These are phyloP conservation scores for Wickerhamiella alocasiicola DNA, from an alignment of 805 yeast genomes.

Conservation along the genomic window DNA sequence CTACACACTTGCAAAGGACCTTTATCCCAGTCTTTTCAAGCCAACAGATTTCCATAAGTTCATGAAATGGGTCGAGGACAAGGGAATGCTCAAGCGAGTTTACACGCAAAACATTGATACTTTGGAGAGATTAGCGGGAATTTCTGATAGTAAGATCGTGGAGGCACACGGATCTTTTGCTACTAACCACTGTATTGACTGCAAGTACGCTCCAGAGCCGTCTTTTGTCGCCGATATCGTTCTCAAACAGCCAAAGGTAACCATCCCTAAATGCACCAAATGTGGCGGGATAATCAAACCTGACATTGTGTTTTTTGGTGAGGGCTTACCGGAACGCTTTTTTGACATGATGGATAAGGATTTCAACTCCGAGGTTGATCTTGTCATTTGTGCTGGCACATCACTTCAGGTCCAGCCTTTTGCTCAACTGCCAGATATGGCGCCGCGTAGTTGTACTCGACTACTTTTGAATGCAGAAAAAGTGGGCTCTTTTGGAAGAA, in stretches of 20 bases:
- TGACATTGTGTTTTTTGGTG: constrained; percentile 91
- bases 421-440: constrained; percentile 67
- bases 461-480: constrained; percentile 60
- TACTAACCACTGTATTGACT: constrained; percentile 66
- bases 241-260: background rate
- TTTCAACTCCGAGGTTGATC: constrained; percentile 35
- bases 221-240: constrained; percentile 8
- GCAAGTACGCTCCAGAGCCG: constrained; percentile 27
- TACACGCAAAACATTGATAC: constrained; percentile 94
- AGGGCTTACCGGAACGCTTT: constrained; percentile 58
- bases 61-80: constrained; percentile 53
- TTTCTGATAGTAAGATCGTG: constrained; percentile 47
- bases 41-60: constrained; percentile 78
- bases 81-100: constrained; percentile 49
- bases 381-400: constrained; percentile 86
- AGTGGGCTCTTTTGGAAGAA: constrained; percentile 55
- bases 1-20: constrained; percentile 67
- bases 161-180: constrained; percentile 97
- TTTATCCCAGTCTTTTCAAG: constrained; percentile 75
- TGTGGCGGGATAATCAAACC: constrained; percentile 82
- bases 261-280: constrained; percentile 37
- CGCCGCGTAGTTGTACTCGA: constrained; percentile 37
- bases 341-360: constrained; percentile 58
- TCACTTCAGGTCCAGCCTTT: constrained; percentile 84
- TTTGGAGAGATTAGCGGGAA: constrained; percentile 74